phyloP scores from a whole-genome alignment of 352 stramenopile species.

The Sclerospora graminicola region DNA sequence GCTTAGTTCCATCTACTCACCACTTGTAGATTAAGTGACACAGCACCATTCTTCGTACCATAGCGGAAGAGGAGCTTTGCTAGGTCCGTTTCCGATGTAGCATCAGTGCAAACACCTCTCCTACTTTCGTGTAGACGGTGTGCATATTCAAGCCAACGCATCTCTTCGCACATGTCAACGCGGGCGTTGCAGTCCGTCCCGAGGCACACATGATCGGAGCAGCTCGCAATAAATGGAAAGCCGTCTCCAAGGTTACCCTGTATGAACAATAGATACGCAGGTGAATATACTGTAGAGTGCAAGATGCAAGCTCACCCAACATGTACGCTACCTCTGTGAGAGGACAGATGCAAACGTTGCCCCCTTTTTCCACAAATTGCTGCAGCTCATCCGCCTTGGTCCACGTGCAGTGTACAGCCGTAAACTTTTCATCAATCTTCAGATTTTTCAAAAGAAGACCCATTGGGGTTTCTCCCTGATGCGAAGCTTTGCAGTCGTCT shows the following conservation, averaged over 20 bases:
- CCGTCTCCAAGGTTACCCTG: slow-evolving; percentile 62
- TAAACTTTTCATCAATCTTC: slow-evolving; percentile 64
- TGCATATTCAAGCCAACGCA: slow-evolving; percentile 73
- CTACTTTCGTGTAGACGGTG: slow-evolving; percentile 55
- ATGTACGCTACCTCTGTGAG: slow-evolving; percentile 37
- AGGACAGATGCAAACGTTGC: slow-evolving; percentile 68
- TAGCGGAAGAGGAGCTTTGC: slow-evolving; percentile 59
- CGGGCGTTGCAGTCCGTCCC: slow-evolving; percentile 71
- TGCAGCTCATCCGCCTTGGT: slow-evolving; percentile 45
- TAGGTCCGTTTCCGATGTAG: slow-evolving; percentile 42
- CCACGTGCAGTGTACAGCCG: slow-evolving; percentile 68
- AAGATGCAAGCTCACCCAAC: no score
- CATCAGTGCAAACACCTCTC: slow-evolving; percentile 49
- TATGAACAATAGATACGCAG: no score
- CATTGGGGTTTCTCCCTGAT: slow-evolving; percentile 54
- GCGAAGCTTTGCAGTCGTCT: slow-evolving; percentile 55
- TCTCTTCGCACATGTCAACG: slow-evolving; percentile 79
- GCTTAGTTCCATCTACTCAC: slow-evolving; percentile 18
- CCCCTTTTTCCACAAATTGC: slow-evolving; percentile 44
- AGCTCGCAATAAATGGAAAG: slow-evolving; percentile 57
- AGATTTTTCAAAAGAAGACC: slow-evolving; percentile 50
- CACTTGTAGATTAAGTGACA: slow-evolving; percentile 58
- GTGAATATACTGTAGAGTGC: no score
- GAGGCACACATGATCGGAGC: slow-evolving; percentile 52
- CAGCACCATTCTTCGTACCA: slow-evolving; percentile 50